These are phyloP conservation scores for Nothophytophthora sp. DNA, from an alignment of 352 stramenopile species.

Conservation along the genomic window DNA sequence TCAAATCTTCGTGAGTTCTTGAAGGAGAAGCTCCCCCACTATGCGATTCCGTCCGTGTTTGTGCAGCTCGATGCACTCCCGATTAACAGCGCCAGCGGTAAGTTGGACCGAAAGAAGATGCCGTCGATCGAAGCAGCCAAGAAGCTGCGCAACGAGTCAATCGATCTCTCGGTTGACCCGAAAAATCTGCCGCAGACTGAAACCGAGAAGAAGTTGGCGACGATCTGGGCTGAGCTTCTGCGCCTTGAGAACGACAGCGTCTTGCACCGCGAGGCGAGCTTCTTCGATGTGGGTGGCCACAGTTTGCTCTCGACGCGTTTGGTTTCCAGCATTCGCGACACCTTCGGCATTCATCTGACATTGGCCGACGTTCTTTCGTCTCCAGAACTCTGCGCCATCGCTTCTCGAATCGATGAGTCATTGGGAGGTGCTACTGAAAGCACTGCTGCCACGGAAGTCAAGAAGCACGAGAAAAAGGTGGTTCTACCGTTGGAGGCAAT, in stretches of 20 bases:
- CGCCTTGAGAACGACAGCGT: constrained; percentile 55
- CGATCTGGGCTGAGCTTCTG: constrained; percentile 70
- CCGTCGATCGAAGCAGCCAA: constrained; percentile 65
- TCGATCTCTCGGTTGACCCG: constrained; percentile 61
- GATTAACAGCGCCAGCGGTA: constrained; percentile 88
- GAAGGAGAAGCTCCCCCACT: constrained; percentile 79
- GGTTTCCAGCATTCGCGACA: constrained; percentile 68
- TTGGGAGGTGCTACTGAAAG: constrained; percentile 10
- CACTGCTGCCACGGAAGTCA: neutral
- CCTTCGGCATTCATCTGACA: constrained; percentile 67
- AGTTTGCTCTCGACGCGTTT: constrained; percentile 74
- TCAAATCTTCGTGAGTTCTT: constrained; percentile 68
- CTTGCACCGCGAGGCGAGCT: constrained; percentile 62
- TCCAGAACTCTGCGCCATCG: constrained; percentile 58
- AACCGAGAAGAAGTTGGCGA: constrained; percentile 59
- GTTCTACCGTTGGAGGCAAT: constrained; percentile 68
- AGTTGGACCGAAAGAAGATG: constrained; percentile 90
- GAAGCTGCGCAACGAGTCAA: constrained; percentile 68
- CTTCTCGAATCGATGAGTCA: constrained; percentile 49
- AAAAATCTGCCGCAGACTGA: constrained; percentile 52
- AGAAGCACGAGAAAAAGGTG: constrained; percentile 36
- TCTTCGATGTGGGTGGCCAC: constrained; percentile 86
- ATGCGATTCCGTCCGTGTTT: constrained; percentile 81
- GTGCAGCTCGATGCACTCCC: constrained; percentile 83
- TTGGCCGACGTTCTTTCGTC: constrained; percentile 74